phyloP scores from a whole-genome alignment of 495 filamentous ascomycete genomes.

The Xylaria grammica region DNA sequence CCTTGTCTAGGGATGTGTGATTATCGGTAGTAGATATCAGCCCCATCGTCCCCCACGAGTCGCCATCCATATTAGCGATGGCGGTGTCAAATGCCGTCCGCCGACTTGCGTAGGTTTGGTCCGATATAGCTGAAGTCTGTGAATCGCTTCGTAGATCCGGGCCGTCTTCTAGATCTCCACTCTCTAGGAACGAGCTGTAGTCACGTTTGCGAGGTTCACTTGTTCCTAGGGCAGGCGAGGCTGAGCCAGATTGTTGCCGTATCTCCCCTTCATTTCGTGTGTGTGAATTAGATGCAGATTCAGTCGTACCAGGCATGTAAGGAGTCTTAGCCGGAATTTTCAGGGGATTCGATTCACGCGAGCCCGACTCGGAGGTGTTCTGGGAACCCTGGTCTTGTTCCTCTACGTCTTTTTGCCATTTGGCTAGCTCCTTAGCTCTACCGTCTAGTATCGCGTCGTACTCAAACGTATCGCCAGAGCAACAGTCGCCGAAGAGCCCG shows the following conservation, averaged over 20 bases:
- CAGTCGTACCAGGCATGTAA: not conserved
- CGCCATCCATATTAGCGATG: constrained; percentile 33
- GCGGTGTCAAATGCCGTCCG: constrained; percentile 36
- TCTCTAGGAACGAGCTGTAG: constrained; percentile 13
- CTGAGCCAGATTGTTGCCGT: not conserved
- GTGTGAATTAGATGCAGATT: not conserved
- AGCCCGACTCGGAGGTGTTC: not conserved
- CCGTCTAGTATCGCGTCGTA: constrained; percentile 69
- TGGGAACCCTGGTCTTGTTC: not conserved
- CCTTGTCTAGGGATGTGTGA: constrained; percentile 40
- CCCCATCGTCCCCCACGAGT: constrained; percentile 28
- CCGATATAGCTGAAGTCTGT: constrained; percentile 37
- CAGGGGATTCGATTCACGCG: not conserved
- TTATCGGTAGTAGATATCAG: constrained; percentile 47
- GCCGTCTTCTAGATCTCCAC: constrained; percentile 1
- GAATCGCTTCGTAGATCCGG: constrained; percentile 29
- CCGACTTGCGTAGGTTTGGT: constrained; percentile 36
- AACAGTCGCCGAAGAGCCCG: constrained; percentile 73
- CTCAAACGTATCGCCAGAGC: constrained; percentile 61
- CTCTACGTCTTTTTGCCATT: constrained; percentile 1
- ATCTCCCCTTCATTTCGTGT: not conserved
- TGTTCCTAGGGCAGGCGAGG: not conserved
- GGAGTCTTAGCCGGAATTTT: not conserved
- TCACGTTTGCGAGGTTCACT: constrained; percentile 4
- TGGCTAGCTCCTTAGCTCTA: constrained; percentile 21